Base-by-base conservation (phyloP, 345 rosid genomes). In the Melastoma malabathricum region DNA sequence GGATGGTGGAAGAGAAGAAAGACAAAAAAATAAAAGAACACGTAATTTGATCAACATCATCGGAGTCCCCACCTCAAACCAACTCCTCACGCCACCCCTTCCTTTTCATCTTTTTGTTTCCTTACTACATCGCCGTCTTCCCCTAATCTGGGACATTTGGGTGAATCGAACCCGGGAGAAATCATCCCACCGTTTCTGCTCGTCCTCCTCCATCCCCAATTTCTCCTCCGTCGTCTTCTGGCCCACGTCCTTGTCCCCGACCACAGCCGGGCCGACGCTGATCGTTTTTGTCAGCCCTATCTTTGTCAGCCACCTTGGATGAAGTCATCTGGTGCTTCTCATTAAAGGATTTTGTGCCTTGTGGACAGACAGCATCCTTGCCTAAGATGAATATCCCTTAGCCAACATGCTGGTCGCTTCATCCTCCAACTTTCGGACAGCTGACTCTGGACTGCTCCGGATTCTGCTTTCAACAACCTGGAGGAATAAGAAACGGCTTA, bases 391-490 rank as follows among this genome's bases (percentile, higher is more conserved):
- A 87, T n/a, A n/a, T 13, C 98, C 95, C 72, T 78, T 92, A 20
- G 98, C 98, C 65, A 92, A 80, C 97, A 92, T 84, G 76, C 86
- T 47, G 48, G 77, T 82, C 31, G 84, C 86, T 18, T 79, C 94
- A 51, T 92, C 98, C 77, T 92, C 97, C 5, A 97, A 83, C 75
- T 92, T 87, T 22, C 73, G 67, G 38, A 82, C 50, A 43, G 90
- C 86, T 15, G 94, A 77, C 25, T 77, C 89, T 56, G 75, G 72
- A 44, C 76, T 90, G 25, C 53, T 62, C 2, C 92, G 81, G 49
- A 68, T 63, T 60, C 63, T 71, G 27, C 68, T 71, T 49, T 73
- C 71, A 10, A 56, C 57, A 50, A 56, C 78, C 98, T 86, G 71
- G 3, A 44, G 43, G 64, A 38, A 60, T 16, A n/a, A 10, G 46